Evolutionary conservation across 1,284 basidiomycete genomes (phyloP).

Genomic region (Leccinum pachyderme): DNA sequence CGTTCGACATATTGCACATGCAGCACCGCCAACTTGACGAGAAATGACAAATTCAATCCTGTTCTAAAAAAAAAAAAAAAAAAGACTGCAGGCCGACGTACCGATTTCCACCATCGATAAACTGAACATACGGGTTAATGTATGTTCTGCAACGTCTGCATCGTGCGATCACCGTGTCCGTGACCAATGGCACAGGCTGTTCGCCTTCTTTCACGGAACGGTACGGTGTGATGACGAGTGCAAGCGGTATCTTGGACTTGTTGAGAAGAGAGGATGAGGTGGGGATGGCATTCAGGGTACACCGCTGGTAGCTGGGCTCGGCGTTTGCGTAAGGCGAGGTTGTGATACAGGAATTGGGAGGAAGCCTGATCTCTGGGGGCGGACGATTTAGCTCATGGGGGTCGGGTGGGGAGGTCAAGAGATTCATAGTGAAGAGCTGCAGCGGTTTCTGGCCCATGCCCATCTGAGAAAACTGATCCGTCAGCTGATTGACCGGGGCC

Average conservation of each 20-base stretch:
- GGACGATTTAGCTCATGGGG: constrained; percentile 78
- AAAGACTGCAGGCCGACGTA: constrained; percentile 33
- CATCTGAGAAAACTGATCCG: constrained; percentile 89
- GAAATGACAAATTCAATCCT: constrained; percentile 12
- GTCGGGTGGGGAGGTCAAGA: constrained; percentile 88
- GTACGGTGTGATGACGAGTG: constrained; percentile 90
- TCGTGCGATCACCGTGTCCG: constrained; percentile 95
- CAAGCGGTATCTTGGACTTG: constrained; percentile 94
- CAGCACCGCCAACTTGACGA: constrained; percentile 89
- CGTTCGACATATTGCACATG: constrained; percentile 98
- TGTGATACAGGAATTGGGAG: constrained; percentile 80
- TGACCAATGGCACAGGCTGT: constrained; percentile 81
- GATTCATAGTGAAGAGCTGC: constrained; percentile 79
- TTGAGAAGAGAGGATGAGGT: constrained; percentile 88
- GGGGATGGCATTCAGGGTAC: constrained; percentile 90
- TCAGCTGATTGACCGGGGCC: constrained; percentile 58
- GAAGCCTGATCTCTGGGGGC: constrained; percentile 88
- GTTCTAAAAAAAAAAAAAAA: background rate
- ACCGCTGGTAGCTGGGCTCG: constrained; percentile 90
- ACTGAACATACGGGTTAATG: constrained; percentile 98
- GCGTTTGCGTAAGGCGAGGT: constrained; percentile 81
- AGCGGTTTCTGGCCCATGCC: constrained; percentile 73
- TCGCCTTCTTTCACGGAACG: constrained; percentile 78
- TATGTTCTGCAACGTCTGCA: constrained; percentile 97
- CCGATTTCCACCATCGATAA: constrained; percentile 97